Conservation (phyloP, 495 filamentous ascomycete species). For the Lophiostoma macrostomum region DNA sequence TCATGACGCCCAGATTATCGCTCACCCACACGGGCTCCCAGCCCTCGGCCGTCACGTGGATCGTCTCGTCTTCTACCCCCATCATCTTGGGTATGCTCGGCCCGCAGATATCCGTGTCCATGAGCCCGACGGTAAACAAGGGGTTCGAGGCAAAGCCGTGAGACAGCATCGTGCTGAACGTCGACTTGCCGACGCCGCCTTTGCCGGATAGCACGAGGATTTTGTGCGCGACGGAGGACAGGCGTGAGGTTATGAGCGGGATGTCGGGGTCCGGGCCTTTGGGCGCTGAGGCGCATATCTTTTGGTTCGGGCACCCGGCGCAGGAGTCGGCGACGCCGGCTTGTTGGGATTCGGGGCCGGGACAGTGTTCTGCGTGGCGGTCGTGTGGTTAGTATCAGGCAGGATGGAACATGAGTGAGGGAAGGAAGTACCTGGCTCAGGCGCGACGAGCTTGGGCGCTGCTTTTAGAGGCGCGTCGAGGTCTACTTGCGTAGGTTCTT, state of each 20-base stretch:
- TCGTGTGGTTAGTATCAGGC: no score
- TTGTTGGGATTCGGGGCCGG: constrained; percentile 81
- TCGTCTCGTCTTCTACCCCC: constrained; percentile 87
- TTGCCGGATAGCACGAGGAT: constrained; percentile 90
- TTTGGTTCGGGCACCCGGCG: constrained; percentile 91
- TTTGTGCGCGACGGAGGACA: constrained; percentile 81
- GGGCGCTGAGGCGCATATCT: constrained; percentile 88
- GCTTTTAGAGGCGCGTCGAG: constrained; percentile 66
- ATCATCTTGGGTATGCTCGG: constrained; percentile 97
- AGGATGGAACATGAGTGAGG: constrained; percentile 17
- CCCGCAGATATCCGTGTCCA: constrained; percentile 96
- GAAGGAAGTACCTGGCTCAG: constrained; percentile 66
- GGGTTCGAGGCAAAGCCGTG: constrained; percentile 80
- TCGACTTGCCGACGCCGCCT: constrained; percentile 94
- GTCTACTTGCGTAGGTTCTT: constrained; percentile 63
- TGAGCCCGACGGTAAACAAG: constrained; percentile 75
- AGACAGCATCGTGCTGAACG: constrained; percentile 81
- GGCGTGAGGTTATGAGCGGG: constrained; percentile 76
- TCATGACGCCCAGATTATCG: constrained; percentile 92
- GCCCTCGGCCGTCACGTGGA: constrained; percentile 77
- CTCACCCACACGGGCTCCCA: constrained; percentile 93
- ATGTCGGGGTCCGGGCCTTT: constrained; percentile 97
- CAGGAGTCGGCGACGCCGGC: constrained; percentile 87
- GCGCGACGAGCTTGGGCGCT: constrained; percentile 79
- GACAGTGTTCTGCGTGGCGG: constrained; percentile 71